Conservation (phyloP, 306 rosid genomes). For the Coriaria nepalensis region DNA sequence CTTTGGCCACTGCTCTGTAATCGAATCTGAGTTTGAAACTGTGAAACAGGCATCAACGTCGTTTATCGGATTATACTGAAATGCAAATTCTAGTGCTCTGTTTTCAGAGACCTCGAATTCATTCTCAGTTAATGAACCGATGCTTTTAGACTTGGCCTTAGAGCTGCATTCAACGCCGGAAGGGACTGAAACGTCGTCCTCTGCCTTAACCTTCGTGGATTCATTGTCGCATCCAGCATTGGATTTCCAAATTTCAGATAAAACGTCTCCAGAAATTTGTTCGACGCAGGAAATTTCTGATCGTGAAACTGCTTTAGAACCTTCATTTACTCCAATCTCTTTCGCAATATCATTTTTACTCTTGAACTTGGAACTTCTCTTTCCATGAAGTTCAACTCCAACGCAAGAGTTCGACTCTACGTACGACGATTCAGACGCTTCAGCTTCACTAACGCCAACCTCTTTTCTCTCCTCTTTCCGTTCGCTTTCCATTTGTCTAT, state of each 20-base stretch:
- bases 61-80: constrained; percentile 19
- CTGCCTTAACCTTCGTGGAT: constrained; percentile 20
- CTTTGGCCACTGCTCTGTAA: constrained; percentile 28
- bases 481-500: constrained; percentile 13
- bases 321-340: constrained; percentile 22
- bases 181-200: constrained; percentile 26
- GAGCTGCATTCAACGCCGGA: constrained; percentile 25
- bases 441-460: constrained; percentile 23
- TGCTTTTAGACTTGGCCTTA: constrained; percentile 11
- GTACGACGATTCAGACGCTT: constrained; percentile 60
- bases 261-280: constrained; percentile 4
- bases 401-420: constrained; percentile 63
- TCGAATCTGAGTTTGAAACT: constrained; percentile 39
- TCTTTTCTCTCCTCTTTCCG: constrained; percentile 12
- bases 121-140: constrained; percentile 15
- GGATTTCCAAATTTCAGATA: constrained; percentile 13
- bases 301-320: constrained; percentile 23
- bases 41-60: constrained; percentile 12
- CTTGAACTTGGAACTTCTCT: constrained; percentile 33
- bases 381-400: constrained; percentile 10
- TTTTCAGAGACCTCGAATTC: constrained; percentile 13
- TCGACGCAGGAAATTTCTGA: constrained; percentile 32
- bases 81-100: constrained; percentile 42
- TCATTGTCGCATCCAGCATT: constrained; percentile 10
- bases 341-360: constrained; percentile 15